Evolutionary conservation across 768 basidiomycete species (phyloP).

Genomic region (Panellus pusillus): DNA sequence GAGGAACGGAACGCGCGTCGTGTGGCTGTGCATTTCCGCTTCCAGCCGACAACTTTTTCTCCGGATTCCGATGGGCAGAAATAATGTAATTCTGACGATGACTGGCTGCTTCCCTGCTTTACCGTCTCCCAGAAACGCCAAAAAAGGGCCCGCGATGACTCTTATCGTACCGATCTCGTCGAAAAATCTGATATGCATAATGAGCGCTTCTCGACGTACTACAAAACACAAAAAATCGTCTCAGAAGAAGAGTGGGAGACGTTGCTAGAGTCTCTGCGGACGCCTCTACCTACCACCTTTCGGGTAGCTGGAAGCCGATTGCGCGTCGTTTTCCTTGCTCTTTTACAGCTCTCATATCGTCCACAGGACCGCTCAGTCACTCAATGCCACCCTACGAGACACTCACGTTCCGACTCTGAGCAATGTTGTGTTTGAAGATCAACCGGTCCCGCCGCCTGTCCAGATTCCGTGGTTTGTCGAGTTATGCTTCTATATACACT

Average conservation of each 20-base stretch:
- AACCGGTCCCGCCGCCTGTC: conserved; percentile 72
- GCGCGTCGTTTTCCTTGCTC: conserved; percentile 42
- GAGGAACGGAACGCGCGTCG: conserved; percentile 31
- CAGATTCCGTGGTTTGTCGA: conserved; percentile 77
- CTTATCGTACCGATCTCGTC: conserved; percentile 50
- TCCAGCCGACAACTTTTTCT: not conserved
- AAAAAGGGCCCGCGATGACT: conserved; percentile 25
- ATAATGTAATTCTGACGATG: conserved; percentile 10
- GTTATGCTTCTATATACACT: not conserved
- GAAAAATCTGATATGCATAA: conserved; percentile 70
- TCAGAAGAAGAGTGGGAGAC: conserved; percentile 76
- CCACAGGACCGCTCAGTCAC: conserved; percentile 60
- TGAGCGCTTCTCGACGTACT: conserved; percentile 65
- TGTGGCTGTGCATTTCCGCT: not conserved
- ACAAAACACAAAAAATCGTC: conserved; percentile 74
- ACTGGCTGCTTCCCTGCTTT: not conserved
- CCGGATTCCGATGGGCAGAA: conserved; percentile 13
- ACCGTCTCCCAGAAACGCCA: conserved; percentile 12
- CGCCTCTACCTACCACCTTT: conserved; percentile 90
- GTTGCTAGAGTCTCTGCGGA: conserved; percentile 64
- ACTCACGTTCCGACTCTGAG: conserved; percentile 77
- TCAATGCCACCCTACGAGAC: conserved; percentile 77
- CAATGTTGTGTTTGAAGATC: conserved; percentile 73
- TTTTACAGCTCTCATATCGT: conserved; percentile 9
- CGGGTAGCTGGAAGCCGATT: conserved; percentile 85